Base-by-base conservation (phyloP, 805 yeast species). In the Starmera quercuum region DNA sequence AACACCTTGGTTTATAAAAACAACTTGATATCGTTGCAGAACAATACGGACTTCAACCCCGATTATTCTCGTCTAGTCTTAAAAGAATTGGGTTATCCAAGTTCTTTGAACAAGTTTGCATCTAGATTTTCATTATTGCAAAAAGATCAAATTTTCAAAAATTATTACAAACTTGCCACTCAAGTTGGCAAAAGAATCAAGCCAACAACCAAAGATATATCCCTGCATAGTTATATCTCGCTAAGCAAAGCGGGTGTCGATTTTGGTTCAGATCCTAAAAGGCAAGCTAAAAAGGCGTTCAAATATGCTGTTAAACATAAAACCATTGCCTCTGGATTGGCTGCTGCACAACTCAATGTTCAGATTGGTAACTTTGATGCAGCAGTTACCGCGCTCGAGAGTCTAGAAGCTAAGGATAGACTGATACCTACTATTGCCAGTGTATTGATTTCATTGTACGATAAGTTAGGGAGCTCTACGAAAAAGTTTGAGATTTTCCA, bases 351-450 rank as follows among this genome's bases (percentile, higher is more conserved):
- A 37, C 33, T 59, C n/a, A 51, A 53, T 36, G 41, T 57, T 8
- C 34, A 45, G 20, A 30, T 44, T 12, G 53, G 49, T 4, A 64
- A 61, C 16, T 41, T 40, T 12, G 59, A 60, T 31, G 53, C 57
- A 29, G 63, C 70, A 2, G 50, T 54, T 10, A 29, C 47, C 7
- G 37, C 63, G 7, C 49, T 72, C 30, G 72, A 70, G 44, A 45
- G 50, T 19, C 36, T 61, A 5, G 14, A 39, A 30, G 9, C 32
- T 44, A 33, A 38, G 10, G 32, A 35, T 8, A 38, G 35, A 18
- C 28, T 50, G 5, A 36, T 46, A 5, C 79, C 83, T 3, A 72
- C 73, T 4, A 49, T 80, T 29, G 59, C 71, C 26, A 73, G 75
- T 19, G 55, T 68, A 5, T 53, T 77, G 20, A 59, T 70, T 8